Base-by-base conservation (phyloP, 2,329 filamentous ascomycete genomes). In the Penicillium italicum region DNA sequence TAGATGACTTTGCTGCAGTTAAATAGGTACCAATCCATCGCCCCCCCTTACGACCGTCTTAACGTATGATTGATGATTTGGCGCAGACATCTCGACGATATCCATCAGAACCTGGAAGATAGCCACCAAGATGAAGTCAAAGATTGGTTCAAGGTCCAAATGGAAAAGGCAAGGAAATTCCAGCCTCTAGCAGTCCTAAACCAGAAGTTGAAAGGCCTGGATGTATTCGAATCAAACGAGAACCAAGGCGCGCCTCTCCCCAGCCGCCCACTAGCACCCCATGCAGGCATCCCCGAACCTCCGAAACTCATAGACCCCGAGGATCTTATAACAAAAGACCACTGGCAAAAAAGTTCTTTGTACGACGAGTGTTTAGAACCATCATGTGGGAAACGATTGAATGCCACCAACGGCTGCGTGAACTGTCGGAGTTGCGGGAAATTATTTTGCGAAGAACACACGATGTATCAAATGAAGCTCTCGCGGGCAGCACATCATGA, bases 391-490 rank as follows among this genome's bases (percentile, higher is more conserved):
- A 90, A 89, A 72, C 83, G 86, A 26, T 77, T 99, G 5, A 91
- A 91, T 0, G 82, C 88, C 3, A 82, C 89, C 7, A 92, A 89
- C 66, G 91, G 91, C 18, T 91, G 82, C 66, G 86, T 99, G 66
- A 97, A 99, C 72, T 99, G 94, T 74, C 83, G 94, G 60, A 91
- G 92, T 60, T 99, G 94, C 68, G 94, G 94, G 7, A 87, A 88
- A 65, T 77, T 99, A 38, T 99, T 97, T 71, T 99, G 94, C 74
- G 94, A 97, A 69, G 90, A 93, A 65, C 94, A 99, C 72, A 97
- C 94, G 50, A 96, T 99, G 92, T 99, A 97, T 70, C 93, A 99
- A 77, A 97, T 97, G 89, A 97, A 95, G 78, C 80, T 99, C 11
- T 96, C 92, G 9, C 82, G 92, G 52, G 88, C 91, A 30, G 94